Evolutionary conservation across 192 early-diverging fungal genomes (phyloP), one percentile per base, ranked within the genome.

Genomic region (Diversispora eburnea): DNA sequence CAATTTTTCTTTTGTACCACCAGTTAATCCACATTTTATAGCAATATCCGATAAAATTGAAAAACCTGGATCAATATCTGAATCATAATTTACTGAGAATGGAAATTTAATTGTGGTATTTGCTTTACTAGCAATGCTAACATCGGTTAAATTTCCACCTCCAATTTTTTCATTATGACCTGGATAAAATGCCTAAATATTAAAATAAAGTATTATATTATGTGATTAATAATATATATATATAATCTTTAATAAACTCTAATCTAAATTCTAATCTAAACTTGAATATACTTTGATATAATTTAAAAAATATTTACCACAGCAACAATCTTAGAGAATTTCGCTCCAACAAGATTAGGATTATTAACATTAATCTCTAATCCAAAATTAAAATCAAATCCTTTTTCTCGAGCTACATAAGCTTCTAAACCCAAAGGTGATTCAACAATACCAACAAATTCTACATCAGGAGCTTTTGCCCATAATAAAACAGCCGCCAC

Each of bases 161-260:
- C 86, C 86, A 39, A 87, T 80, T 15, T 80, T 68, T 8, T 73
- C 68, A 5, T 69, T 56, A 48, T 76, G 79, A 17, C 68, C 54
- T 43, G 86, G 84, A 72, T 87, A 85, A 71, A 79, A 87, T 39
- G 81, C 84, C 86, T 87, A 82, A 43, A 45, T 15, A n/a, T 12
- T 12, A 13, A 43, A 75, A 9, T n/a, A 48, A 70, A n/a, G 48
- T 33, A 59, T 46, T 33, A 59, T 46, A 17, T 60, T 17, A 39
- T 0, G n/a, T 52, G 2, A 65, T 65, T 41, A 65, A 65, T 8
- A 65, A 65, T 41, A 8, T 9, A 43, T n/a, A 25, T 43, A 48
- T 8, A 47, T 42, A 46, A 51, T 51, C 8, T 12, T 2, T 51
- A 51, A 51, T 12, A 2, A 3, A 51, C 8, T 51, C 8, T 12